A percentile compares a stretch with the other conserved stretches of the same genome.
Conservation (phyloP, 768 basidiomycete species). For the Kwoniella europaea region DNA sequence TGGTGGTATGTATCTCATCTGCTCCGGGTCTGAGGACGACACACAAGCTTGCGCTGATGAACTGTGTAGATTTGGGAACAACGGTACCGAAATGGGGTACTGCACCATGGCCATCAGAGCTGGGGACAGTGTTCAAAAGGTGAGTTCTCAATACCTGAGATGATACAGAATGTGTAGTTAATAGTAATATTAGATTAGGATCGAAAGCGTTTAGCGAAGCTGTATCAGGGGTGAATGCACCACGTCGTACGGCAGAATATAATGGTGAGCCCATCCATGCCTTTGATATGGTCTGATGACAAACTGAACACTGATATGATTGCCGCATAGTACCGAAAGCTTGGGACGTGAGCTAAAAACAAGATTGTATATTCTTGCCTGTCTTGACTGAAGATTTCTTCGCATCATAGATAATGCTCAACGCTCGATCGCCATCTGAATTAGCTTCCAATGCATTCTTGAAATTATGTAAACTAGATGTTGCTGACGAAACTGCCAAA, state of each 20-base stretch:
- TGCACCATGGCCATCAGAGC: constrained; percentile 55
- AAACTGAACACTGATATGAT: not conserved
- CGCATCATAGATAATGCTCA: constrained; percentile 50
- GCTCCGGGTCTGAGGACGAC: not conserved
- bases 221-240: constrained; percentile 62
- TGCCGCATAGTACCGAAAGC: constrained; percentile 53
- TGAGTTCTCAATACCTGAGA: not conserved
- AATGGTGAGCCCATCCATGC: constrained; percentile 42
- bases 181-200: too few species aligned
- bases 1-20: constrained; percentile 57
- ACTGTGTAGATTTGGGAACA: constrained; percentile 48
- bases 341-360: constrained; percentile 53
- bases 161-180: too few species aligned
- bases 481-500: constrained; percentile 59
- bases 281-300: constrained; percentile 14
- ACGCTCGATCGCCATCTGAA: constrained; percentile 53
- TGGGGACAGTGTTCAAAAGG: constrained; percentile 56
- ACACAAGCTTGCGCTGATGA: constrained; percentile 10
- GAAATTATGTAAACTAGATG: constrained; percentile 59
- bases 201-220: constrained; percentile 61
- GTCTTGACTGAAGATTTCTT: not conserved
- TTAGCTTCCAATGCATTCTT: constrained; percentile 55
- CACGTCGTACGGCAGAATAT: constrained; percentile 58
- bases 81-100: constrained; percentile 50
- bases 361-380: not conserved